These are phyloP conservation scores for Stemphylium vesicarium DNA, from an alignment of 2,329 filamentous ascomycete genomes.

Conservation along the genomic window DNA sequence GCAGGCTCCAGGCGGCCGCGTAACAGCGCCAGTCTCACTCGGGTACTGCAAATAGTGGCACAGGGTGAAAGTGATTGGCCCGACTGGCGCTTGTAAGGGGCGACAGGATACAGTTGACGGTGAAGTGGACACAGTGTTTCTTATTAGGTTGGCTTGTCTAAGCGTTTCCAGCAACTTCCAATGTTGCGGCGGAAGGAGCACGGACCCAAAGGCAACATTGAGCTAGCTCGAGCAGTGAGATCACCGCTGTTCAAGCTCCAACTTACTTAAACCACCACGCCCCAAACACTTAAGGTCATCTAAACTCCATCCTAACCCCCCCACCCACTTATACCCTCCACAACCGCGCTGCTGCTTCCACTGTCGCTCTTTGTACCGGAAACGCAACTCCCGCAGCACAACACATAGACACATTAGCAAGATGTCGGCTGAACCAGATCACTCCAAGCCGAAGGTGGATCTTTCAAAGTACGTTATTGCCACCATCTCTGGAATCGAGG, in stretches of 20 bases:
- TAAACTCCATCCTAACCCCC: constrained; percentile 38
- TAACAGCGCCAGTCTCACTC: constrained; percentile 26
- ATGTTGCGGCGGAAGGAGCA: constrained; percentile 37
- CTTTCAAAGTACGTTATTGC: constrained; percentile 52
- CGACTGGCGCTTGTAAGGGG: constrained; percentile 1
- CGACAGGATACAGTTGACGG: background rate
- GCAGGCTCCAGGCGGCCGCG: constrained; percentile 34
- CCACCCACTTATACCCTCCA: constrained; percentile 24
- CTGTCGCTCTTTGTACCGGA: constrained; percentile 12
- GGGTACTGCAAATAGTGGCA: constrained; percentile 14
- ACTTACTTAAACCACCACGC: constrained; percentile 46
- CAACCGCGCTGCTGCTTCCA: constrained; percentile 25
- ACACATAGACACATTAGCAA: constrained; percentile 28
- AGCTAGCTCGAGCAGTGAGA: constrained; percentile 34
- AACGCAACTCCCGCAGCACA: constrained; percentile 23
- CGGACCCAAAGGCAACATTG: constrained; percentile 32
- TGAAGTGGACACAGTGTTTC: constrained; percentile 29
- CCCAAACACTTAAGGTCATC: constrained; percentile 26
- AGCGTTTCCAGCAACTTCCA: constrained; percentile 37
- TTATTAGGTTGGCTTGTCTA: constrained; percentile 18
- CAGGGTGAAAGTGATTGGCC: constrained; percentile 18
- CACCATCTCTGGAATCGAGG: constrained; percentile 11
- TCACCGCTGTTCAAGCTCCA: constrained; percentile 36
- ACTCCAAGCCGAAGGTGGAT: constrained; percentile 58
- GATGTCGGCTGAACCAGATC: constrained; percentile 60